Base-by-base conservation (phyloP, 139 green algal genomes). In the Tetraselmis chui region DNA sequence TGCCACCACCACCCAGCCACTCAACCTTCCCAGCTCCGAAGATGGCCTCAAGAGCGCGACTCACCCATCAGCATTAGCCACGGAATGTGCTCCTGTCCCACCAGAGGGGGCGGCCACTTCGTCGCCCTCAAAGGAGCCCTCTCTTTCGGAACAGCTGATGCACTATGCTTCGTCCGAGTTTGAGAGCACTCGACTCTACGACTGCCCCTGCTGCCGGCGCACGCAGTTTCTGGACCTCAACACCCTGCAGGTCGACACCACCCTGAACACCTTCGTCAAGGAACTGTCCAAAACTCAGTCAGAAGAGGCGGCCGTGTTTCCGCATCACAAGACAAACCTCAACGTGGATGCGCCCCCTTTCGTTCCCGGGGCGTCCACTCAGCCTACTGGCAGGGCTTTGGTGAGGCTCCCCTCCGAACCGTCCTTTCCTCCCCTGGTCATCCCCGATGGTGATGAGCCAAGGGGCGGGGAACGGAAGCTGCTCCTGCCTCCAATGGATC, bases 191-290 rank as follows among this genome's bases (percentile, higher is more conserved):
- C 67, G 76, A 59, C 79, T 24, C 85, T 94, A 93, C 88, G 85
- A 87, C 84, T 96, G 93, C 87, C 92, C 93, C 0, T 89, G 95
- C 5, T 97, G 94, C 89, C 86, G 93, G 25, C 91, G 93, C 83
- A 85, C 91, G 2, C 88, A 92, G 78, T 78, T 95, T 25, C 85
- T 95, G 32, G 89, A 96, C 78, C 80, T 96, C 23, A 92, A 96
- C 82, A 82, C 82, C 1, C 87, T 97, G n/a, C 81, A 89, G 25
- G 90, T 96, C 28, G 93, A 96, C 83, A 76, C 82, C 0, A 87
- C 92, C 78, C 89, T 97, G 59, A 83, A 83, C 18, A 82, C 80
- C 29, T 95, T 94, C 85, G 84, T 95, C 1, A 83, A 87, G 30
- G 28, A 25, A 23, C 28, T 67, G 0, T n/a, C 29, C 2, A 0